Evolutionary conservation across 2,329 filamentous ascomycete species (phyloP), one percentile per base, ranked within the genome.

Genomic region (Periconia sp.): DNA sequence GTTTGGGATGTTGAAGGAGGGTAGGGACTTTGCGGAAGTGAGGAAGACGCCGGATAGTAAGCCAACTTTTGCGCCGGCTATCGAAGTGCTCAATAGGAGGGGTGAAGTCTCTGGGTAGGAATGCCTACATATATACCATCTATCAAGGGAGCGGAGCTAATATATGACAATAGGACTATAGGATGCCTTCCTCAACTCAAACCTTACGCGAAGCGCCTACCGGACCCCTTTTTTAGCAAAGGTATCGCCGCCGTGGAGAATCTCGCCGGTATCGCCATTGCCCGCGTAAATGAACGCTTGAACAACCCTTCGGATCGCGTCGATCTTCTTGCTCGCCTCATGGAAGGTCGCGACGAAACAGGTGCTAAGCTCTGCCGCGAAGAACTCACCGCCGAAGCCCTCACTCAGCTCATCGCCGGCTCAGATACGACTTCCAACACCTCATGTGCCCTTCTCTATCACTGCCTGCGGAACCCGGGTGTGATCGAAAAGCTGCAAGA

Each of bases 401-500:
- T 95, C 18, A 96, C 91, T 0, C 91, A 96, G 69, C 80, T 96
- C 29, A 95, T 91, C 56, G 87, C 88, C 1, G 88, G 87, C 18
- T 85, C 80, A 30, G 88, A 91, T 68, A 91, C 88, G 0, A 90
- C 86, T 0, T 86, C 83, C 37, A 91, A 90, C 73, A 87, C 91
- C 0, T 86, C 87, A 2, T 95, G 91, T 62, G 90, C 90, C 0
- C 78, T 95, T 25, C 78, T 96, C 0, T 95, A 86, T 74, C 88
- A 91, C 75, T 84, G 83, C 21, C 75, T 85, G 4, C 76, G 79
- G 28, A 87, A 87, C 1, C 87, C 88, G 0, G 78, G 85, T 1
- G 88, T 94, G 0, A 68, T 94, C 4, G 62, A 73, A 34, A 92
- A 87, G 65, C 74, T 96, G 6, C 89, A 87, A 53, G 73, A 75